Conservation (phyloP, 148 eudicot species). For the Fagopyrum esculentum region DNA sequence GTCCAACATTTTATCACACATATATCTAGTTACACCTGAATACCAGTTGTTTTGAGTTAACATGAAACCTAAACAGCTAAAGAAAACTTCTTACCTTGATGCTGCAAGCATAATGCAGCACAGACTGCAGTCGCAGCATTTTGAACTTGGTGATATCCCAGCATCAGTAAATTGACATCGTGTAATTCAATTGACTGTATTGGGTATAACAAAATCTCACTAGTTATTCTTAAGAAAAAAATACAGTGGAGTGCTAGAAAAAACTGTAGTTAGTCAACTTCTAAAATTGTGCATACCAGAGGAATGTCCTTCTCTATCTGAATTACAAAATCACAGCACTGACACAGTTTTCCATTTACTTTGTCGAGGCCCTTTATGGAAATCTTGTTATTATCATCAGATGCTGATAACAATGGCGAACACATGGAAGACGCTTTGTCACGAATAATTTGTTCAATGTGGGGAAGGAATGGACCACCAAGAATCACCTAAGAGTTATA, state of each 20-base stretch:
- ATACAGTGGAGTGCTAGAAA: background rate
- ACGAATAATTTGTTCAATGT: constrained; percentile 71
- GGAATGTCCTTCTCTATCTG: constrained; percentile 50
- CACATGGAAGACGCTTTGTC: constrained; percentile 64
- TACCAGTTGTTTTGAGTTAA: background rate
- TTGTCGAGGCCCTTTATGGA: constrained; percentile 34
- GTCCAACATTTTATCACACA: background rate
- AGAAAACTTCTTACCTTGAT: constrained; percentile 46
- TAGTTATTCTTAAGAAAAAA: background rate
- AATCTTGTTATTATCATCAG: constrained; percentile 62
- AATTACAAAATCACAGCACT: constrained; percentile 66
- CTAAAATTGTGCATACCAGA: constrained; percentile 34
- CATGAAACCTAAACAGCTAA: constrained; percentile 1
- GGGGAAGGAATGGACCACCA: constrained; percentile 91
- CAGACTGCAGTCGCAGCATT: constrained; percentile 92
- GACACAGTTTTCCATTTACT: constrained; percentile 42
- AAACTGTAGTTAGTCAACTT: background rate
- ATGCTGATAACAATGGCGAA: constrained; percentile 67
- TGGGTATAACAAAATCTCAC: background rate
- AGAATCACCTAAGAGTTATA: constrained; percentile 51
- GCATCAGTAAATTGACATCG: constrained; percentile 59
- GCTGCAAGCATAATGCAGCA: constrained; percentile 72
- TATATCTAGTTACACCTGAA: background rate
- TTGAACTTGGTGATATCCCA: constrained; percentile 86
- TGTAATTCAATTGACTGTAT: constrained; percentile 47